phyloP scores from a whole-genome alignment of 345 rosid species.

The Syzygium aromaticum region DNA sequence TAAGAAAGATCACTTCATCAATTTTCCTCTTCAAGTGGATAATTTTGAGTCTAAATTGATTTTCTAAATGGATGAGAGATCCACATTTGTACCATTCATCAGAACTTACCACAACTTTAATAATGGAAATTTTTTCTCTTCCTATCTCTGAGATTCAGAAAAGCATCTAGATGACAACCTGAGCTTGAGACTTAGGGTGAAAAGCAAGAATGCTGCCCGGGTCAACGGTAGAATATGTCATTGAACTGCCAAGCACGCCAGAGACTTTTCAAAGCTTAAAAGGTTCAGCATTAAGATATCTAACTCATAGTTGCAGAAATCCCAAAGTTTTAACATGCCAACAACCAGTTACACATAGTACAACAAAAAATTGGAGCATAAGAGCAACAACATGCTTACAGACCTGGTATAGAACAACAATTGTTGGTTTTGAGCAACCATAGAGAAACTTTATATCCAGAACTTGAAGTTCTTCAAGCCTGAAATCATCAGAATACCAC shows the following conservation, averaged over 20 bases:
- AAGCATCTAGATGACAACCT: background rate
- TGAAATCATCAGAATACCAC: slow-evolving; percentile 16
- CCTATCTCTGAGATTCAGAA: background rate
- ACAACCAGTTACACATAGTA: background rate
- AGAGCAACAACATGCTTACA: background rate
- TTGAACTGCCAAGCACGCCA: background rate
- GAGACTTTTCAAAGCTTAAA: background rate
- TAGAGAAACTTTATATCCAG: slow-evolving; percentile 89
- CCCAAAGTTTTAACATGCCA: background rate
- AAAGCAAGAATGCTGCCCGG: background rate
- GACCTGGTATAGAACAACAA: slow-evolving; percentile 89
- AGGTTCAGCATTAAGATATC: background rate
- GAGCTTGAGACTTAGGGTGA: background rate
- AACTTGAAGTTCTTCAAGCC: slow-evolving; percentile 97
- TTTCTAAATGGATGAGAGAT: background rate
- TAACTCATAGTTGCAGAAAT: background rate
- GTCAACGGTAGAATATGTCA: background rate
- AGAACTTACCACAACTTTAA: background rate
- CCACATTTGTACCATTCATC: background rate
- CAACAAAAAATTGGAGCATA: background rate
- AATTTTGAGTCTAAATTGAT: background rate
- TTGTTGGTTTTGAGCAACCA: slow-evolving; percentile 88
- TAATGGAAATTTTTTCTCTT: background rate
- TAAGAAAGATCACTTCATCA: background rate
- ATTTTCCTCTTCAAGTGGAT: background rate